phyloP scores from a whole-genome alignment of 345 rosid genomes.

The Crucihimalaya himalaica region DNA sequence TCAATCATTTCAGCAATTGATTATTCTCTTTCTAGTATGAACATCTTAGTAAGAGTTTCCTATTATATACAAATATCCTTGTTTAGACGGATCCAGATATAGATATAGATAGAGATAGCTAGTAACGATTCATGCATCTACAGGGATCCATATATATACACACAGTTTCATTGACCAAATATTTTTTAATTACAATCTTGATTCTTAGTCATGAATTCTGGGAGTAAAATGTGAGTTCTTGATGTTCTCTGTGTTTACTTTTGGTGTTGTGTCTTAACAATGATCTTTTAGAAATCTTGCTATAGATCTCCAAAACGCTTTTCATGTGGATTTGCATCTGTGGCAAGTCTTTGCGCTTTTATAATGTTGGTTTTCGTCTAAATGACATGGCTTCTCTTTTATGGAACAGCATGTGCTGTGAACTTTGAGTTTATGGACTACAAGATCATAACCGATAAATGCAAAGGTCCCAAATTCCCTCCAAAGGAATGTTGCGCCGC shows the following conservation, averaged over 20 bases:
- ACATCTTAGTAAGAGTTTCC: conserved; percentile 1
- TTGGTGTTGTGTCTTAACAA: not conserved
- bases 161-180: not conserved
- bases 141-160: too few relatives aligned
- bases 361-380: not conserved
- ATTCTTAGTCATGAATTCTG: not conserved
- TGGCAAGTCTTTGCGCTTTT: not conserved
- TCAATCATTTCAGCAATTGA: not conserved
- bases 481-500: conserved; percentile 49
- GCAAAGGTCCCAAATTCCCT: conserved; percentile 64
- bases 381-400: conserved; percentile 9
- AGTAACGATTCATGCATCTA: not conserved
- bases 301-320: not conserved
- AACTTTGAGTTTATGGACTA: conserved; percentile 68
- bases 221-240: not conserved
- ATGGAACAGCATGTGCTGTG: conserved; percentile 57
- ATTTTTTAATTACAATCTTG: conserved; percentile 2
- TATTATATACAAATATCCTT: not conserved
- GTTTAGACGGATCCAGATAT: conserved; percentile 13
- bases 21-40: not conserved
- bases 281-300: conserved; percentile 2
- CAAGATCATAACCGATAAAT: conserved; percentile 48
- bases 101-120: not conserved
- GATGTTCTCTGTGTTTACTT: not conserved
- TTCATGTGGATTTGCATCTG: not conserved